Percentiles rank a stretch among this genome's conserved stretches.
Conservation (phyloP, 2,329 filamentous ascomycete genomes). For the Keithomyces neogunnii region DNA sequence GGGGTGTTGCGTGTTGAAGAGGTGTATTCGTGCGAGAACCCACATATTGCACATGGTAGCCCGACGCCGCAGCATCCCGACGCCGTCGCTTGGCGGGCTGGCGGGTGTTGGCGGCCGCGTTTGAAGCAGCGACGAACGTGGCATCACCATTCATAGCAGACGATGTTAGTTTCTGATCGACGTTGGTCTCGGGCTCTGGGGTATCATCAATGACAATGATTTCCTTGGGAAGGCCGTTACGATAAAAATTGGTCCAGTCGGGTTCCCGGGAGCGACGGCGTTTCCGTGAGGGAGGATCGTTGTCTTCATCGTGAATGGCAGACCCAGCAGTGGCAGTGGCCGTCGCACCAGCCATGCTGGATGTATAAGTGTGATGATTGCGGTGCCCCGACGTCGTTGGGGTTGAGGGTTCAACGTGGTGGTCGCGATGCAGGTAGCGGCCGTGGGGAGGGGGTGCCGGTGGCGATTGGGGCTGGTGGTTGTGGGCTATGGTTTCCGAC, state of each 20-base stretch:
- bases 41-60: slow-evolving; percentile 66
- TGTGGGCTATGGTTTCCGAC: slow-evolving; percentile 22
- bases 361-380: slow-evolving; percentile 12
- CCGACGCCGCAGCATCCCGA: slow-evolving; percentile 53
- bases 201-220: slow-evolving; percentile 78
- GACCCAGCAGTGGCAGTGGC: slow-evolving; percentile 5
- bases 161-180: slow-evolving; percentile 27
- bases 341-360: slow-evolving; percentile 13
- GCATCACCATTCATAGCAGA: slow-evolving; percentile 18
- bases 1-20: slow-evolving; percentile 56
- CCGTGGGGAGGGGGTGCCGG: slow-evolving; percentile 22
- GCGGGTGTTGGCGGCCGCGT: slow-evolving; percentile 18
- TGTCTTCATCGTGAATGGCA: neutral
- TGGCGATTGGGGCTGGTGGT: slow-evolving; percentile 18
- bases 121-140: slow-evolving; percentile 17
- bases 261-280: slow-evolving; percentile 54
- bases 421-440: slow-evolving; percentile 10
- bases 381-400: slow-evolving; percentile 10
- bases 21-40: slow-evolving; percentile 65
- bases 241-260: slow-evolving; percentile 75
- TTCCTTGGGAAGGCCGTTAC: slow-evolving; percentile 75
- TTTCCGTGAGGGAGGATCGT: slow-evolving; percentile 32
- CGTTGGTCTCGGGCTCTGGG: slow-evolving; percentile 45
- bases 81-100: slow-evolving; percentile 68
- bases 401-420: slow-evolving; percentile 14